Conservation (phyloP, 495 filamentous ascomycete species). For the Xylaria cubensis region DNA sequence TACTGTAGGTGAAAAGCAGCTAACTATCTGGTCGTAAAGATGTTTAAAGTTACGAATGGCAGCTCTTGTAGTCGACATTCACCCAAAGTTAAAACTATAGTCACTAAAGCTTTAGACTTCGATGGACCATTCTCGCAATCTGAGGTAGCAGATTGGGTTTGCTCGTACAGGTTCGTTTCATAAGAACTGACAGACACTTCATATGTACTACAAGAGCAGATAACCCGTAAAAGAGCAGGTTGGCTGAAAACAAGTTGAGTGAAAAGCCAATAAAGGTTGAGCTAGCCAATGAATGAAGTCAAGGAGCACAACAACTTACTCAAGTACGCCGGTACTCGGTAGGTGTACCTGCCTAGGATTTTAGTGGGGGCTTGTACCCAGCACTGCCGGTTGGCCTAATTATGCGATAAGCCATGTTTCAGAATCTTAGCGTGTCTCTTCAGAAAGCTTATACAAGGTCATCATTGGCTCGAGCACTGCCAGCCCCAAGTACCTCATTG, state of each 20-base stretch:
- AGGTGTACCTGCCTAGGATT: too few species aligned
- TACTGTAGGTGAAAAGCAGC: not conserved
- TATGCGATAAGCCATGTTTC: slow-evolving; percentile 23
- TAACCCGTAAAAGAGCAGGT: not conserved
- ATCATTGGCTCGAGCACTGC: slow-evolving; percentile 13
- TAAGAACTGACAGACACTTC: not conserved
- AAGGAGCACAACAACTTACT: too few species aligned
- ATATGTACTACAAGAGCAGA: not conserved
- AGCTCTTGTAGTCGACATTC: too few species aligned
- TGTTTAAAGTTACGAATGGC: not conserved
- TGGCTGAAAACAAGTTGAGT: not conserved
- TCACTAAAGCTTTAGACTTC: not conserved
- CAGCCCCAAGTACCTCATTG: not conserved
- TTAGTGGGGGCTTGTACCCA: not conserved
- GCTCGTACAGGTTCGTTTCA: not conserved
- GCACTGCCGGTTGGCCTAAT: slow-evolving; percentile 13
- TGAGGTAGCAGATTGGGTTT: not conserved
- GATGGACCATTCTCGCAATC: not conserved
- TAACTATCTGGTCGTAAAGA: not conserved
- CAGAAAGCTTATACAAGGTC: not conserved
- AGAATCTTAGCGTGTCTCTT: slow-evolving; percentile 23
- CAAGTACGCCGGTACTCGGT: too few species aligned
- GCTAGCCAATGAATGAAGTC: too few species aligned
- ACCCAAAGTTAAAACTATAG: not conserved
- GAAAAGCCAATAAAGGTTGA: too few species aligned